Conservation (phyloP, 2,329 filamentous ascomycete species). For the Conoideocrella luteorostrata region DNA sequence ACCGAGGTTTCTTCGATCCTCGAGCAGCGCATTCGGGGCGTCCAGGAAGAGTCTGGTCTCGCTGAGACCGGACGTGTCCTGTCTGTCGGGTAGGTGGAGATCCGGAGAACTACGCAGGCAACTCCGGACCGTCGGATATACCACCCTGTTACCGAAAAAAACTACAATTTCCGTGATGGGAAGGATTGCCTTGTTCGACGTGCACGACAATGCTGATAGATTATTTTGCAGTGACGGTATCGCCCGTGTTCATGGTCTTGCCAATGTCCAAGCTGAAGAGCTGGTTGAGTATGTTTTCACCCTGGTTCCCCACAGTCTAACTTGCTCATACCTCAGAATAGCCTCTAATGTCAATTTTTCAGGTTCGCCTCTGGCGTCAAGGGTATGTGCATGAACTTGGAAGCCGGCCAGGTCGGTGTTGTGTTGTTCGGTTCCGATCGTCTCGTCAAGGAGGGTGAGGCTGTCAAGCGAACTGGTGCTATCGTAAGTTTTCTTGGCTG, state of each 20-base stretch:
- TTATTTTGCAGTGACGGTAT: slow-evolving; percentile 87
- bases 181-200: not conserved
- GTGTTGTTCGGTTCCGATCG: slow-evolving; percentile 99
- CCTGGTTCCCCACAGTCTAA: not conserved
- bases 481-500: slow-evolving; percentile 63
- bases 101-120: slow-evolving; percentile 2
- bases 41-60: slow-evolving; percentile 92
- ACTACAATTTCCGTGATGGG: not conserved
- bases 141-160: not conserved
- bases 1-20: slow-evolving; percentile 99
- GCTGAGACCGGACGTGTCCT: slow-evolving; percentile 98
- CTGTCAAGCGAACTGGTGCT: slow-evolving; percentile 98
- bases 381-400: slow-evolving; percentile 99
- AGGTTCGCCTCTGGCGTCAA: slow-evolving; percentile 99
- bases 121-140: slow-evolving; percentile 1
- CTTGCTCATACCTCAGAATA: slow-evolving; percentile 6
- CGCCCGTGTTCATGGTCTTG: slow-evolving; percentile 98
- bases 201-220: slow-evolving; percentile 20
- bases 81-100: slow-evolving; percentile 84
- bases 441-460: slow-evolving; percentile 99
- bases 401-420: slow-evolving; percentile 99
- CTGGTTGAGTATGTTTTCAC: slow-evolving; percentile 83
- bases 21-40: slow-evolving; percentile 97
- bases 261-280: slow-evolving; percentile 99
- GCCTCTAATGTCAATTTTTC: slow-evolving; percentile 14